Base-by-base conservation (phyloP, 1,284 basidiomycete genomes). In the Pseudomicrostroma phylloplanum region DNA sequence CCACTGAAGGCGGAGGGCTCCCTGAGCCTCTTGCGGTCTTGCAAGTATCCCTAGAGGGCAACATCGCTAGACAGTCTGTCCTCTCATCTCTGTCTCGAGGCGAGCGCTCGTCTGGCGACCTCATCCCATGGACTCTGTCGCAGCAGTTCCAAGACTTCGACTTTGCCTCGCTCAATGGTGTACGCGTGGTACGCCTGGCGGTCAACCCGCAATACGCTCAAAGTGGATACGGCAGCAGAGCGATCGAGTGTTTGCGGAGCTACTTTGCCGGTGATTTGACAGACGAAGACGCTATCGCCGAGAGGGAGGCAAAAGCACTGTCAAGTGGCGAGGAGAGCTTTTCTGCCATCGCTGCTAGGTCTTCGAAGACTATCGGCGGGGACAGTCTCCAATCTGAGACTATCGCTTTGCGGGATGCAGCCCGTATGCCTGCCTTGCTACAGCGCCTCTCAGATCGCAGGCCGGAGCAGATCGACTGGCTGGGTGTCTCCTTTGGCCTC, bases 141-240 rank as follows among this genome's bases (percentile, higher is more conserved):
- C 91, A 94, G 79, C 92, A 96, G 81, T 99, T 92, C 84, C 92
- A 97, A 82, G 96, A 99, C 80, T 88, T 86, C 70, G 89, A 91
- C 80, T 99, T 99, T 80, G 94, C 91, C 2, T 67, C 63, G 42
- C 82, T 99, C 68, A 92, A 90, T 39, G 96, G 96, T 0, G 94
- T 90, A 2, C 83, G 96, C 57, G 82, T 98, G 23, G 94, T 99
- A 21, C 84, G 96, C 61, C 89, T 99, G 62, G 96, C 96, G 36
- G 92, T 90, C n/a, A 92, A 96, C 81, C 94, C 94, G 0, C 93
- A 97, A 79, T 96, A 96, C 76, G 87, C 89, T 36, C 60, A 69
- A 19, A 97, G 97, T 93, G 96, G 96, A 4, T 98, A 98, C 76
- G 96, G 96, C 13, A 87, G 89, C n/a, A 85, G 92, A 48, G 92